Evolutionary conservation across 495 filamentous ascomycete genomes (phyloP).

Genomic region (Hypoxylon perforatum): DNA sequence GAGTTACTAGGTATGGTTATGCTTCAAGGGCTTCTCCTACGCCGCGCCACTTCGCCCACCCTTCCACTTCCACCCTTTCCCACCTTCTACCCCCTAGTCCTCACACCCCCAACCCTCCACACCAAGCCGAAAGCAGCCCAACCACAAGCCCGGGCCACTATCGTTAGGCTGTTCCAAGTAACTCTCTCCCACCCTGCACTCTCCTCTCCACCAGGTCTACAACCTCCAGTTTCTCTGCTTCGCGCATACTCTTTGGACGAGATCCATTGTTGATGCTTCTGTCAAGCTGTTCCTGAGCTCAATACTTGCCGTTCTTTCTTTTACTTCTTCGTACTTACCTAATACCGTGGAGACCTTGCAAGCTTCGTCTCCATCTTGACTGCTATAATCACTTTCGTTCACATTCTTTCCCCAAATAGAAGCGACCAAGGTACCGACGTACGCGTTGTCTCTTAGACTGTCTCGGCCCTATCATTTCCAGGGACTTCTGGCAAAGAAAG

Average conservation of each 20-base stretch:
- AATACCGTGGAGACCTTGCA: conserved; percentile 1
- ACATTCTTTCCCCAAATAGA: conserved; percentile 29
- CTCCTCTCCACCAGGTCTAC: conserved; percentile 29
- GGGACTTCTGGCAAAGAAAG: conserved; percentile 21
- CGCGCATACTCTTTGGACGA: conserved; percentile 34
- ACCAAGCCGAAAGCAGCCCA: conserved; percentile 31
- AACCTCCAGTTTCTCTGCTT: conserved; percentile 33
- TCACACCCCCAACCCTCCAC: conserved; percentile 11
- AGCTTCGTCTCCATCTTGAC: conserved; percentile 6
- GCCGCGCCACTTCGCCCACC: neutral
- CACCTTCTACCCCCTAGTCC: conserved; percentile 1
- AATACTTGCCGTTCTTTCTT: conserved; percentile 18
- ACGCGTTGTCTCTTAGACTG: conserved; percentile 27
- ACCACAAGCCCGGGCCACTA: conserved; percentile 33
- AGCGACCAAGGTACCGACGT: neutral
- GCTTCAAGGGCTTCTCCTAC: conserved; percentile 9
- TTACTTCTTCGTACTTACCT: conserved; percentile 22
- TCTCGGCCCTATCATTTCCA: conserved; percentile 34
- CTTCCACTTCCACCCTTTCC: no score
- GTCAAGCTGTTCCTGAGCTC: conserved; percentile 18
- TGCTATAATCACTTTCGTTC: conserved; percentile 19
- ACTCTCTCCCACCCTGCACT: conserved; percentile 18
- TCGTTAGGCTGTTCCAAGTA: neutral
- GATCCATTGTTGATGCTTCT: conserved; percentile 36
- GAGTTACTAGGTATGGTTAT: no score